Conservation (phyloP, 2,329 filamentous ascomycete species). For the Neofusicoccum laricinum region DNA sequence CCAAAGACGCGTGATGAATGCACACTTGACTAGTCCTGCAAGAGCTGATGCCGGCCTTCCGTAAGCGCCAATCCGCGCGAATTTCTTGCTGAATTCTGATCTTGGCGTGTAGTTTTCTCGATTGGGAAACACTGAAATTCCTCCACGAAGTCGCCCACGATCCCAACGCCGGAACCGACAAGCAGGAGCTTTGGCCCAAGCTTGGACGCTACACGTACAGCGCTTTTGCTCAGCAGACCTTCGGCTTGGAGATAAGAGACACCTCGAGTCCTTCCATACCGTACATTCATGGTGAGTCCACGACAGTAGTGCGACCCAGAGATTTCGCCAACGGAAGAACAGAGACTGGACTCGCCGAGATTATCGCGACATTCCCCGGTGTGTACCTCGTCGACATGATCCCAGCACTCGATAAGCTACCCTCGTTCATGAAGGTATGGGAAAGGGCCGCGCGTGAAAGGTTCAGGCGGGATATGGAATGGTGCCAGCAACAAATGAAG, state of each 20-base stretch:
- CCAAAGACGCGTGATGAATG: not conserved
- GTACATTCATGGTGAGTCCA: not conserved
- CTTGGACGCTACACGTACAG: not conserved
- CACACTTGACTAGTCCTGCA: not conserved
- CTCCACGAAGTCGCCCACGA: not conserved
- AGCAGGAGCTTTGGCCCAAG: not conserved
- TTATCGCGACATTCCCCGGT: not conserved
- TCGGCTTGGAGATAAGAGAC: not conserved
- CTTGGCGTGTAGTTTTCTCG: not conserved
- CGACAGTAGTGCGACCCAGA: not conserved
- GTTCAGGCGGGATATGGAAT: not conserved
- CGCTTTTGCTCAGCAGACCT: slow-evolving; percentile 1
- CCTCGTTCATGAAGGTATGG: not conserved
- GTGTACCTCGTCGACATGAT: not conserved
- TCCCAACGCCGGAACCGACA: not conserved
- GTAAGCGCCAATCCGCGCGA: not conserved
- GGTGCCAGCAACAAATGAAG: not conserved
- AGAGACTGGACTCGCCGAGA: not conserved
- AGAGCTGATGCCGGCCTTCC: not conserved
- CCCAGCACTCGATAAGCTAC: not conserved
- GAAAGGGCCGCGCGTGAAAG: not conserved
- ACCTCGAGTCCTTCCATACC: not conserved
- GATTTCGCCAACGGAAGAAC: not conserved
- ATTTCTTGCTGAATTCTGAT: not conserved
- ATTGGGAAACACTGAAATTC: not conserved